A percentile compares a stretch with the other conserved stretches of the same genome.
Conservation (phyloP, 306 rosid genomes). For the Gleditsia sinensis region DNA sequence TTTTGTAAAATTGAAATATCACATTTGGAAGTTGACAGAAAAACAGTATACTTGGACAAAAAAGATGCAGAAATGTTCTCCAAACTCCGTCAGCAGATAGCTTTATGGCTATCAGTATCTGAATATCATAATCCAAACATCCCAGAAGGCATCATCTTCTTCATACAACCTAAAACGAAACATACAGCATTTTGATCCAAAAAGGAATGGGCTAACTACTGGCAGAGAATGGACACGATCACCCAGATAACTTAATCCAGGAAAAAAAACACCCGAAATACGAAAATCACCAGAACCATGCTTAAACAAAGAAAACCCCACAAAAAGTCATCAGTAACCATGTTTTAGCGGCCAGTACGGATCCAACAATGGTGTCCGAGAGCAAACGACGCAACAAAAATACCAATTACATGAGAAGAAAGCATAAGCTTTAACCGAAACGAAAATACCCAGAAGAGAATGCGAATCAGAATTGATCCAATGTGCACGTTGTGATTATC, state of each 20-base stretch:
- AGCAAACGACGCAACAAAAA: slow-evolving; percentile 32
- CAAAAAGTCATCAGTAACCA: slow-evolving; percentile 23
- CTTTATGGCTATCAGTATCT: slow-evolving; percentile 33
- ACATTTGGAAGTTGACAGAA: slow-evolving; percentile 26
- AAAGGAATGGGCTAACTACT: slow-evolving; percentile 12
- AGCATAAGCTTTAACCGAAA: slow-evolving; percentile 28
- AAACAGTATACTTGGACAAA: slow-evolving; percentile 27
- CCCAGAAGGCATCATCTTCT: slow-evolving; percentile 22
- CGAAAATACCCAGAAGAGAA: slow-evolving; percentile 35
- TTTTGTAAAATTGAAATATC: slow-evolving; percentile 25
- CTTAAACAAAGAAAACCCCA: slow-evolving; percentile 22
- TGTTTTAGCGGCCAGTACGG: slow-evolving; percentile 34
- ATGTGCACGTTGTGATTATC: slow-evolving; percentile 47
- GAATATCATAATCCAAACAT: slow-evolving; percentile 31
- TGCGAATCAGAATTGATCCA: slow-evolving; percentile 52
- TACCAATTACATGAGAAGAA: slow-evolving; percentile 11
- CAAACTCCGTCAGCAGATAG: slow-evolving; percentile 30
- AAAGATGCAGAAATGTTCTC: not conserved
- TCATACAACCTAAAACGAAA: slow-evolving; percentile 26
- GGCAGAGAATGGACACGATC: slow-evolving; percentile 36
- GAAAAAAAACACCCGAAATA: slow-evolving; percentile 17
- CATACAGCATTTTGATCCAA: slow-evolving; percentile 35
- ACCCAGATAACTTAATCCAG: slow-evolving; percentile 28
- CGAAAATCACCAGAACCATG: slow-evolving; percentile 22
- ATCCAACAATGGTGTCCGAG: slow-evolving; percentile 41